Evolutionary conservation across 306 rosid species (phyloP).

Genomic region (Lagenaria siceraria): DNA sequence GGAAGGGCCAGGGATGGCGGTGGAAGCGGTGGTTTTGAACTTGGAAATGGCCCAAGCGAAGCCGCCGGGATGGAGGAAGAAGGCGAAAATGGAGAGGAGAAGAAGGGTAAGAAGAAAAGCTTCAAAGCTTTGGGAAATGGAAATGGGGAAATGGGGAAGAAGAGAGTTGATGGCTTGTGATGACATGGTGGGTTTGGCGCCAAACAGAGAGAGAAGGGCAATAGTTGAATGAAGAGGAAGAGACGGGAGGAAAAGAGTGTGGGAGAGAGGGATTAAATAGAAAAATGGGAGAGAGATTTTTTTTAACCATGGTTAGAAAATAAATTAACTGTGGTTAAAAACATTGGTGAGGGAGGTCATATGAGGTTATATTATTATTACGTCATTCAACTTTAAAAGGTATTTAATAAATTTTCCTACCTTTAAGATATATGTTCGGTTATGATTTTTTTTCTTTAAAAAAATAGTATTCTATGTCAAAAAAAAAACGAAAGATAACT

Average conservation of each 20-base stretch:
- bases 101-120: background rate
- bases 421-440: no score
- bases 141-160: background rate
- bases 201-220: background rate
- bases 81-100: background rate
- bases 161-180: background rate
- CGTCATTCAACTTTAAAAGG: no score
- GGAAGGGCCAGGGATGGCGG: slow-evolving; percentile 14
- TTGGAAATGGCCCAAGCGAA: slow-evolving; percentile 26
- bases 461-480: no score
- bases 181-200: background rate
- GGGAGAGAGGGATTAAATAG: background rate
- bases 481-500: no score
- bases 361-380: no score
- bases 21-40: background rate
- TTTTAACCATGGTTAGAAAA: background rate
- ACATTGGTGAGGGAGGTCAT: background rate
- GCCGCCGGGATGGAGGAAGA: slow-evolving; percentile 19
- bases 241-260: background rate
- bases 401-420: no score
- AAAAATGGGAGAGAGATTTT: background rate
- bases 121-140: background rate
- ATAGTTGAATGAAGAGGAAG: background rate
- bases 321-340: background rate
- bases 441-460: no score